Percentiles rank a stretch among this genome's conserved stretches.
phyloP scores from a whole-genome alignment of 495 filamentous ascomycete genomes.

The Tetracladium setigerum region DNA sequence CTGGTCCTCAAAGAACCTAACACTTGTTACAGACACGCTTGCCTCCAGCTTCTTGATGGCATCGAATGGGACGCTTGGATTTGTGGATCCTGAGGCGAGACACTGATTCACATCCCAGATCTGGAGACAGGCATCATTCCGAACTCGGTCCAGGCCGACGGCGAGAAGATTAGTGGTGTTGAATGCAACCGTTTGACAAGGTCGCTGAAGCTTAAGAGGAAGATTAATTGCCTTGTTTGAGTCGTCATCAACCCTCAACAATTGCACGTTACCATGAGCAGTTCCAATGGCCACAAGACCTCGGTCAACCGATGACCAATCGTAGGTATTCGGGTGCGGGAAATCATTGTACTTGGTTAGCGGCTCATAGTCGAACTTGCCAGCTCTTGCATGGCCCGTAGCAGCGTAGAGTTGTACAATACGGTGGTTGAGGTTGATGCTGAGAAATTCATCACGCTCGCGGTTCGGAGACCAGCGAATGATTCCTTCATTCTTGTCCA shows the following conservation, averaged over 20 bases:
- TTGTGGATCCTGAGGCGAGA: conserved; percentile 30
- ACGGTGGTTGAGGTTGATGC: conserved; percentile 75
- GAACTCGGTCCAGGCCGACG: conserved; percentile 80
- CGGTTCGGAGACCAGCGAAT: conserved; percentile 89
- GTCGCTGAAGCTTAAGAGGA: conserved; percentile 74
- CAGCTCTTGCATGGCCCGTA: conserved; percentile 45
- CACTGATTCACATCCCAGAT: conserved; percentile 84
- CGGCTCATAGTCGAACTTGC: conserved; percentile 55
- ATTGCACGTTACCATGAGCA: conserved; percentile 72
- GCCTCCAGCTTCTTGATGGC: conserved; percentile 65
- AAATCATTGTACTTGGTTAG: conserved; percentile 69
- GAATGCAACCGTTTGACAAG: conserved; percentile 89
- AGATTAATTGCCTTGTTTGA: conserved; percentile 61
- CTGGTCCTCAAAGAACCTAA: conserved; percentile 83
- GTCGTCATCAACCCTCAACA: conserved; percentile 66
- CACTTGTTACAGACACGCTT: conserved; percentile 80
- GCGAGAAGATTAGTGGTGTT: conserved; percentile 72
- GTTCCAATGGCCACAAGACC: conserved; percentile 80
- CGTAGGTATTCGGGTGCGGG: conserved; percentile 83
- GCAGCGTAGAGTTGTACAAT: conserved; percentile 74
- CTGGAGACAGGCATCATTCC: conserved; percentile 88
- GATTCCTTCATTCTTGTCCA: conserved; percentile 48
- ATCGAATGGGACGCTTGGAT: conserved; percentile 20
- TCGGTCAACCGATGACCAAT: conserved; percentile 72
- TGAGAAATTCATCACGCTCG: conserved; percentile 58